Base-by-base conservation (phyloP, 2,329 filamentous ascomycete genomes). In the Aureobasidium sp. region DNA sequence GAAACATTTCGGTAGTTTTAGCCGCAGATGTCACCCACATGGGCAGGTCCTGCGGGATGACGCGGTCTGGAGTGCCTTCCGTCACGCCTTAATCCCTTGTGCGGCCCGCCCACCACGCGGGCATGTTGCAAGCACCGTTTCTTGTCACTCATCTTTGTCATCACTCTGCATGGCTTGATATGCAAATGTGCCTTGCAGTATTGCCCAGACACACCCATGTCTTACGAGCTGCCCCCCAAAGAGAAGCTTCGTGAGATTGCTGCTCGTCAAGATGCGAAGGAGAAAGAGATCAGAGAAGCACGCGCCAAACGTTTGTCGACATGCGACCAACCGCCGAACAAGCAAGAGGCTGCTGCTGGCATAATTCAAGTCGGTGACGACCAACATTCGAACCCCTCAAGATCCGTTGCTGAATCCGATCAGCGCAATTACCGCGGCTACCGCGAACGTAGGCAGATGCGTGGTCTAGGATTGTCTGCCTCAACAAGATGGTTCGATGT, bases 361-460 rank as follows among this genome's bases (percentile, higher is more conserved):
- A 59, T 73, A 59, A 74, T 75, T 26, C 73, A 64, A 61, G 55
- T 60, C 26, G 36, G 61, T 63, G 24, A 26, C 37, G 59, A 41
- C 15, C 29, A 39, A 34, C 41, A 50, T 5, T 32, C 68, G 17
- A 50, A 59, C 15, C 61, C 67, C 29, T 65, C 67, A 57, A 65
- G 65, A 17, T 65, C 66, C 52, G 70, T 72, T 39, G 72, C 72
- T 17, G 64, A 69, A 64, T 48, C 71, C 62, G 72, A 73, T 24
- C 72, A 75, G 68, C 84, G 87, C 67, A 88, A 86, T 29, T 95
- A 92, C 71, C 82, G 91, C 37, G 90, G 90, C 6, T 90, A 95
- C 73, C 82, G 88, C 60, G 81, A 84, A 53, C 82, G 90, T 47
- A 78, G 90, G 52, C 86, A 90, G 72, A 78, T 94, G 68, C 74